Percentiles rank a stretch among this genome's conserved stretches.
Evolutionary conservation across 140 eudicot species (phyloP).

Genomic region (Stevia rebaudiana): DNA sequence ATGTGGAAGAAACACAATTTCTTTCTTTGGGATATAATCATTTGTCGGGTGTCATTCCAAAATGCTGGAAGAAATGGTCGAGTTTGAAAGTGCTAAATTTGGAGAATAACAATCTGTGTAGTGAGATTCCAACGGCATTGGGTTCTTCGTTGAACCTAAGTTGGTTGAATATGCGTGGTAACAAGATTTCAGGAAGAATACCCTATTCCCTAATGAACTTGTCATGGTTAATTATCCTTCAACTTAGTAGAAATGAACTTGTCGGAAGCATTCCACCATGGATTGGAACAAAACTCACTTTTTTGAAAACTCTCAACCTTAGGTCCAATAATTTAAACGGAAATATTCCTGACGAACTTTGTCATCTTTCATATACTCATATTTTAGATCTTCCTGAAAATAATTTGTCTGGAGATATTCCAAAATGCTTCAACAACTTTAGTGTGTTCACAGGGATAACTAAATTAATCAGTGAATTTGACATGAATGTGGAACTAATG

Average conservation of each 20-base stretch:
- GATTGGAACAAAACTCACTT: constrained; percentile 20
- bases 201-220: constrained; percentile 4
- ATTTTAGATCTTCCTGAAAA: constrained; percentile 30
- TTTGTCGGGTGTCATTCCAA: constrained; percentile 31
- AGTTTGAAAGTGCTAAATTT: neutral
- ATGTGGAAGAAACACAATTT: neutral
- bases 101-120: constrained; percentile 11
- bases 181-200: constrained; percentile 5
- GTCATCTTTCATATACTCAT: constrained; percentile 23
- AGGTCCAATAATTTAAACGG: constrained; percentile 29
- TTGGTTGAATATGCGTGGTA: constrained; percentile 1
- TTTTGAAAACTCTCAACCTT: constrained; percentile 22
- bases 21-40: constrained; percentile 29
- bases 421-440: constrained; percentile 7
- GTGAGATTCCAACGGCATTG: constrained; percentile 15
- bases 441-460: too few relatives aligned
- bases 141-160: neutral
- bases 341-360: constrained; percentile 12
- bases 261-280: constrained; percentile 16
- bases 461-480: too few relatives aligned
- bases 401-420: neutral
- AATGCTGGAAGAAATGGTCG: constrained; percentile 1
- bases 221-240: constrained; percentile 11
- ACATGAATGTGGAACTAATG: too few relatives aligned
- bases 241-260: constrained; percentile 21